Conservation (phyloP, 2,329 filamentous ascomycete genomes). For the Ascomycota sp. region DNA sequence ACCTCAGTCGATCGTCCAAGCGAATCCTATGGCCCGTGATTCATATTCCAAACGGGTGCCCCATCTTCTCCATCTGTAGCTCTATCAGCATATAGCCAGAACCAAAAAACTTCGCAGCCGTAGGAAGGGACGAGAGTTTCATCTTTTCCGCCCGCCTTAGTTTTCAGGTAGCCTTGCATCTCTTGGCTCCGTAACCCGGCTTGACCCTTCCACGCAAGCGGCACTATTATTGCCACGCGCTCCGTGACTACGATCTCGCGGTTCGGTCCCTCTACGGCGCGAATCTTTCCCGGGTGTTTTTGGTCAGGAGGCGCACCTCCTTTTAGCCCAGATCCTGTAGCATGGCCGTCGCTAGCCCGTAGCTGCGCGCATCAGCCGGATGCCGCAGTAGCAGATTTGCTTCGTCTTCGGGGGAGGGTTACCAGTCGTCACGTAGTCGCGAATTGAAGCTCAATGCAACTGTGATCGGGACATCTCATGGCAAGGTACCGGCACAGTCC, state of each 20-base stretch:
- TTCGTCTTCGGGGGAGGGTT: no score
- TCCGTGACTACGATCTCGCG: conserved; percentile 76
- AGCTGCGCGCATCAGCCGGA: conserved; percentile 84
- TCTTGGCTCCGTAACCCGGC: conserved; percentile 73
- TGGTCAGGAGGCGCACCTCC: conserved; percentile 71
- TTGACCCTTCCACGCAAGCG: conserved; percentile 73
- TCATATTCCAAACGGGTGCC: no score
- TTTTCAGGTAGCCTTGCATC: conserved; percentile 83
- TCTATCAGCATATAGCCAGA: no score
- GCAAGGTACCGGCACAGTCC: neutral
- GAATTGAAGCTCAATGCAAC: neutral
- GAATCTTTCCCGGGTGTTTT: conserved; percentile 95
- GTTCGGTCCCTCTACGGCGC: conserved; percentile 80
- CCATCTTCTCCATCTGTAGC: no score
- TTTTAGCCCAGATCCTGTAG: conserved; percentile 63
- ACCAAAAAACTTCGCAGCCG: no score
- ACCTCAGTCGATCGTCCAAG: no score
- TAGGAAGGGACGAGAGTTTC: no score
- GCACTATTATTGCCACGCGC: conserved; percentile 87
- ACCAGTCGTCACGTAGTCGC: neutral
- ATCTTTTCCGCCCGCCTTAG: conserved; percentile 70
- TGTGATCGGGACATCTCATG: neutral
- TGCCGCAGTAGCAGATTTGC: conserved; percentile 81
- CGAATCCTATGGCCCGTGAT: no score
- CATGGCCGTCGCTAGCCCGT: conserved; percentile 92